Evolutionary conservation across 2,329 filamentous ascomycete species (phyloP).

Genomic region (Paecilomyces sp.): DNA sequence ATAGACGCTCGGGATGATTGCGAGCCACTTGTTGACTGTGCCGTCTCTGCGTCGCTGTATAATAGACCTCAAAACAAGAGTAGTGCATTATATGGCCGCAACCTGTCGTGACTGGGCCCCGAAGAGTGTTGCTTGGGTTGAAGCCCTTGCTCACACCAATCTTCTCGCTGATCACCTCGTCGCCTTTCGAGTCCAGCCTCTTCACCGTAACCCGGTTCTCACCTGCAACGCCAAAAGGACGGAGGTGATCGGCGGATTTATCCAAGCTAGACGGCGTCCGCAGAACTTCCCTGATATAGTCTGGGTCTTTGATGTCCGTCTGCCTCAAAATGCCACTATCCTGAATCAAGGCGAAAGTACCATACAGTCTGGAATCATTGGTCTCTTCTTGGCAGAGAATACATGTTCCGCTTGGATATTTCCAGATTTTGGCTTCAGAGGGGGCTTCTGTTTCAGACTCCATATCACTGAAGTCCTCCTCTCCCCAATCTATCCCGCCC

Average conservation of each 20-base stretch:
- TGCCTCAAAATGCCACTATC: conserved; percentile 81
- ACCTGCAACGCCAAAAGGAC: conserved; percentile 84
- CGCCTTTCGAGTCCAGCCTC: conserved; percentile 67
- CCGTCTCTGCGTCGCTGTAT: conserved; percentile 71
- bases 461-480: conserved; percentile 65
- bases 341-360: conserved; percentile 83
- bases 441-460: conserved; percentile 45
- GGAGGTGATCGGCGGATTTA: conserved; percentile 69
- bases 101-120: conserved; percentile 77
- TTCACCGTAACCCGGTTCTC: conserved; percentile 73
- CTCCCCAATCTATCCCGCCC: conserved; percentile 80
- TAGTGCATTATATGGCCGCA: conserved; percentile 99
- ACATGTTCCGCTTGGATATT: conserved; percentile 86
- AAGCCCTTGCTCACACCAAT: conserved; percentile 88
- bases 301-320: conserved; percentile 72
- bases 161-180: conserved; percentile 64
- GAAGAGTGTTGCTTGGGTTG: conserved; percentile 56
- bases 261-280: conserved; percentile 77
- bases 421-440: conserved; percentile 69
- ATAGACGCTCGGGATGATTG: conserved; percentile 79
- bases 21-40: conserved; percentile 90
- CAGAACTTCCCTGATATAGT: conserved; percentile 76
- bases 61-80: conserved; percentile 87
- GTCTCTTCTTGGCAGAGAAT: conserved; percentile 96
- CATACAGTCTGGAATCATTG: conserved; percentile 79